These are phyloP conservation scores for Cryphonectria carpinicola DNA, from an alignment of 2,329 filamentous ascomycete species.

Conservation along the genomic window DNA sequence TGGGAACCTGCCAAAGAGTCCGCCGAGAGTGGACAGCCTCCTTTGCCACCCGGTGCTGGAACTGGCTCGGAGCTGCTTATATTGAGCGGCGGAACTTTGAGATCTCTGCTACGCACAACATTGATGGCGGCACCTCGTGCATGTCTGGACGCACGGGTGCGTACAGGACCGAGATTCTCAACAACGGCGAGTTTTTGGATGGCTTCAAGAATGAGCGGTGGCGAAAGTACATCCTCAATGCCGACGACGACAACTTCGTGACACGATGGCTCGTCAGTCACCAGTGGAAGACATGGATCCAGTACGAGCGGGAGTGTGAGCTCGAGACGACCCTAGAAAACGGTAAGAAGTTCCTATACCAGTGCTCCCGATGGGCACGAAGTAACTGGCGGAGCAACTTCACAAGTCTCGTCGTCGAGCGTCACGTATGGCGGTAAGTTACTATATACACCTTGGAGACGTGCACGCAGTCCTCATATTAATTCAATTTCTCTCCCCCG, in stretches of 20 bases:
- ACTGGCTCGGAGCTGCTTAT: constrained; percentile 90
- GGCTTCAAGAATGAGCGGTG: constrained; percentile 92
- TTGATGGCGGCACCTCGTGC: constrained; percentile 95
- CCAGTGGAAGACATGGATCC: constrained; percentile 92
- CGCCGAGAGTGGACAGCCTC: constrained; percentile 67
- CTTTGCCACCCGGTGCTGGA: constrained; percentile 70
- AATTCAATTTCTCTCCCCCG: constrained; percentile 20
- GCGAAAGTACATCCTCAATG: constrained; percentile 87
- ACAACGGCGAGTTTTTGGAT: constrained; percentile 82
- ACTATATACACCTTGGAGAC: background rate
- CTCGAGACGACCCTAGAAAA: constrained; percentile 93
- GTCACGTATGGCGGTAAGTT: constrained; percentile 85
- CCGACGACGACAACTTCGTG: constrained; percentile 98
- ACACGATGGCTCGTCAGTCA: constrained; percentile 94
- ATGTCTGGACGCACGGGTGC: constrained; percentile 93
- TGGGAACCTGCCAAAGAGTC: constrained; percentile 88
- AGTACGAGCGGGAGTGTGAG: constrained; percentile 89
- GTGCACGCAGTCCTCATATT: constrained; percentile 22
- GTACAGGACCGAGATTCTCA: constrained; percentile 86
- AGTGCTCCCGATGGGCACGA: constrained; percentile 92
- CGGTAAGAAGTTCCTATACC: constrained; percentile 84
- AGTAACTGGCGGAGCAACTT: constrained; percentile 98
- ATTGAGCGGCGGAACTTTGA: constrained; percentile 95
- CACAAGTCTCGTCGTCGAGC: constrained; percentile 83
- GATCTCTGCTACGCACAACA: constrained; percentile 91